Percentiles rank a stretch among this genome's conserved stretches.
These are phyloP conservation scores for Termitomyces sp. DNA, from an alignment of 1,284 basidiomycete species.

Conservation along the genomic window DNA sequence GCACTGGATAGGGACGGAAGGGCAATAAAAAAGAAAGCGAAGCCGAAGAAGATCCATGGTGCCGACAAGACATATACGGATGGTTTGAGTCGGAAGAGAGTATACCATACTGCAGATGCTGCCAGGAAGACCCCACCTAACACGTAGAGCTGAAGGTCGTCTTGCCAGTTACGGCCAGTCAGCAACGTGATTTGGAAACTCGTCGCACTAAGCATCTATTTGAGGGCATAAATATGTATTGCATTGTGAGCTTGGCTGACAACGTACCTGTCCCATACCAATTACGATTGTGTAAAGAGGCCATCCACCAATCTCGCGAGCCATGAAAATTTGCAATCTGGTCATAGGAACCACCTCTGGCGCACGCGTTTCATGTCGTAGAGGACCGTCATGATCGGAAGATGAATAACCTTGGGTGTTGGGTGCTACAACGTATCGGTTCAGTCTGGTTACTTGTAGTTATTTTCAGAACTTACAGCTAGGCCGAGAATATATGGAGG, in stretches of 20 bases:
- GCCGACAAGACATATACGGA: slow-evolving; percentile 81
- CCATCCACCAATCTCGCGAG: slow-evolving; percentile 77
- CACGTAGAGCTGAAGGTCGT: slow-evolving; percentile 82
- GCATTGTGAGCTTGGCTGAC: neutral
- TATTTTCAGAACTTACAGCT: slow-evolving; percentile 46
- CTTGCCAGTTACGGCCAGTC: slow-evolving; percentile 80
- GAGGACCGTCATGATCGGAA: slow-evolving; percentile 48
- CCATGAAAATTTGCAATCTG: slow-evolving; percentile 74
- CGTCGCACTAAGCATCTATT: slow-evolving; percentile 76
- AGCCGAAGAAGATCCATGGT: slow-evolving; percentile 86
- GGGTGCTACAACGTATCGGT: slow-evolving; percentile 41
- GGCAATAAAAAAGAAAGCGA: slow-evolving; percentile 88
- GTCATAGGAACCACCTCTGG: slow-evolving; percentile 68
- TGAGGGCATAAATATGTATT: slow-evolving; percentile 10
- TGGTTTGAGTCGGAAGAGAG: slow-evolving; percentile 84
- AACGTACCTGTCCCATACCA: slow-evolving; percentile 68
- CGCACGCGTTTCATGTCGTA: slow-evolving; percentile 45
- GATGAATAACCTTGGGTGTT: slow-evolving; percentile 38
- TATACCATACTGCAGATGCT: slow-evolving; percentile 84
- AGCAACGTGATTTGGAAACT: slow-evolving; percentile 92
- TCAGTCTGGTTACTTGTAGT: slow-evolving; percentile 3
- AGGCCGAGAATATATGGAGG: slow-evolving; percentile 71
- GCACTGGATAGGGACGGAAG: slow-evolving; percentile 69
- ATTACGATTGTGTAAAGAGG: slow-evolving; percentile 88
- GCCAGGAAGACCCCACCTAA: slow-evolving; percentile 83